phyloP scores from a whole-genome alignment of 495 filamentous ascomycete species.

The Xylaria bambusicola region DNA sequence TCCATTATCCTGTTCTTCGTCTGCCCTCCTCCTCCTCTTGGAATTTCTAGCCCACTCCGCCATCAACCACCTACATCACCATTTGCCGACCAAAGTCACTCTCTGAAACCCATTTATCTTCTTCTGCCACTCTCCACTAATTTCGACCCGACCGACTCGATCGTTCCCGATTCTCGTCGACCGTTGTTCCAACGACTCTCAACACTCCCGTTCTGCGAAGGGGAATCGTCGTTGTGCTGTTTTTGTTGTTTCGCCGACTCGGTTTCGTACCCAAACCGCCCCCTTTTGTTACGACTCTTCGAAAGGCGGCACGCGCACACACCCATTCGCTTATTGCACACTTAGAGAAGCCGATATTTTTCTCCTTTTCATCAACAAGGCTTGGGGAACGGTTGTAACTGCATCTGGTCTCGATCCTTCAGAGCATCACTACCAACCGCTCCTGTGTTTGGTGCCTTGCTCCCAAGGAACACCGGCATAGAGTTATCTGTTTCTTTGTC shows the following conservation, averaged over 20 bases:
- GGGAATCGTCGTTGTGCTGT: slow-evolving; percentile 12
- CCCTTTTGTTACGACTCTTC: neutral
- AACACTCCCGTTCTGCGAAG: slow-evolving; percentile 21
- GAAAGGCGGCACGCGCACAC: slow-evolving; percentile 10
- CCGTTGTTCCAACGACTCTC: slow-evolving; percentile 7
- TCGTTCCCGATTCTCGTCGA: slow-evolving; percentile 7
- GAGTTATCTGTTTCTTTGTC: slow-evolving; percentile 17
- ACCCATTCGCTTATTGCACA: slow-evolving; percentile 16
- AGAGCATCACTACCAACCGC: neutral
- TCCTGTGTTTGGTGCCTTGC: neutral
- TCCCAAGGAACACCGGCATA: neutral
- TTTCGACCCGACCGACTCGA: neutral
- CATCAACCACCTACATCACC: slow-evolving; percentile 16
- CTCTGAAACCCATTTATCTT: slow-evolving; percentile 20
- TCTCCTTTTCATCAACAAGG: neutral
- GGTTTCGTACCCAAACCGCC: neutral
- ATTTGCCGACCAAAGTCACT: slow-evolving; percentile 18
- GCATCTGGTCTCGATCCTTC: neutral
- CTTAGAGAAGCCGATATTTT: neutral
- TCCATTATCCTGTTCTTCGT: no score
- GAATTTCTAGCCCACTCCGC: slow-evolving; percentile 1
- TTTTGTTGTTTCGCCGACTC: neutral
- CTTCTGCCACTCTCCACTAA: slow-evolving; percentile 17
- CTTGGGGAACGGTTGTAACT: neutral
- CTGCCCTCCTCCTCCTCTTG: slow-evolving; percentile 2